Evolutionary conservation across 352 stramenopile genomes (phyloP), one percentile per base, ranked within the genome.

Genomic region (Globisporangium rhizosaccharum): DNA sequence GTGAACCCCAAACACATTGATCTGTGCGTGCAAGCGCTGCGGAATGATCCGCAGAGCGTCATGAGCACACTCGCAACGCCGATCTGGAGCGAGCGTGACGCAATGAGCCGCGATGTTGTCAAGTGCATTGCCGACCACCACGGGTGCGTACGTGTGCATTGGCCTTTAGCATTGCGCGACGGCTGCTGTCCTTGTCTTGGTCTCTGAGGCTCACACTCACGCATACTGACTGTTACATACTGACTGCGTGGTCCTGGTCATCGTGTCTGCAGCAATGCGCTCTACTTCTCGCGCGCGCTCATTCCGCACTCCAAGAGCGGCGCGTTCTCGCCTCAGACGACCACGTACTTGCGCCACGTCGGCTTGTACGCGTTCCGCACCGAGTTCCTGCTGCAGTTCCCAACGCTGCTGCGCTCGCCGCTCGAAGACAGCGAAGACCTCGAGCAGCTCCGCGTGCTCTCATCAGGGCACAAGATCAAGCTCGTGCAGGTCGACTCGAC

Each of bases 251-350:
- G 45, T 20, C n/a, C 50, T 18, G 9, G 50, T 47, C 44, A 5
- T 9, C 47, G 10, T 26, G 2, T 26, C 2, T 10, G 12, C 57
- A 92, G 82, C 49, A 84, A 94, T 49, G 84, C 86, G 17, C 66
- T 95, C 30, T 95, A 94, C 66, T 95, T 95, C 59, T 95, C 86
- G 12, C 75, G 83, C 49, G 78, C 79, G 6, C 71, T 92, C 68
- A 89, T 94, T 25, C 84, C 86, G 39, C 74, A 88, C 62, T 87
- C 75, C 30, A 94, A 92, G 57, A 71, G 56, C 47, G 80, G 81
- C 25, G 28, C 57, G 28, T 93, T 88, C 51, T 66, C 54, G 8
- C 80, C 80, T 4, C 60, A 75, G 18, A 73, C 66, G 36, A 72
- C 71, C 7, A 58, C 62, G 23, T 92, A 88, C 65, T 59, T 92